A percentile compares a stretch with the other conserved stretches of the same genome.
phyloP scores from a whole-genome alignment of 2,329 filamentous ascomycete species.

The Sporothrix brunneoviolacea region DNA sequence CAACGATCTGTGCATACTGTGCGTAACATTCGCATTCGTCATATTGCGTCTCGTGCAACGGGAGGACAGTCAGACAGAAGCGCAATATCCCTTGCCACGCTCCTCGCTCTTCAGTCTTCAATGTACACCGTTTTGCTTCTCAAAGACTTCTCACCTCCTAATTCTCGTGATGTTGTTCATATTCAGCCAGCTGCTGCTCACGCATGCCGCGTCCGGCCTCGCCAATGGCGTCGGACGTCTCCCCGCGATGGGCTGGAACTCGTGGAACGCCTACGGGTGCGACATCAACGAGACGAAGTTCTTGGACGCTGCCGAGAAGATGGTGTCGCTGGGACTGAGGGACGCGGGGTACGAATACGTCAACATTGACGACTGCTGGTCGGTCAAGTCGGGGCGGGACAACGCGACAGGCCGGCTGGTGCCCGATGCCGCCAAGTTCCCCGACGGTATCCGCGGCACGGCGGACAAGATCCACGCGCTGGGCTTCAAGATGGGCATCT shows the following conservation, averaged over 20 bases:
- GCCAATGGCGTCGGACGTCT: conserved; percentile 21
- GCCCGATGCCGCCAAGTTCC: conserved; percentile 46
- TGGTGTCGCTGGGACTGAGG: conserved; percentile 43
- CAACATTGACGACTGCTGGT: conserved; percentile 59
- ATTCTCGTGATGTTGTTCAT: not conserved
- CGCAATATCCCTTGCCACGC: too few species aligned
- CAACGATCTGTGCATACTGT: too few species aligned
- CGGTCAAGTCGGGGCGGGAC: conserved; percentile 35
- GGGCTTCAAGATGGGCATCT: conserved; percentile 58
- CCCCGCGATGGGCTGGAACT: conserved; percentile 42
- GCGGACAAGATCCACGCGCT: conserved; percentile 48
- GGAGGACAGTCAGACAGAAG: too few species aligned
- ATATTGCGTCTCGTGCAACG: too few species aligned
- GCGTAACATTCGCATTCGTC: too few species aligned
- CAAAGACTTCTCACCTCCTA: too few species aligned
- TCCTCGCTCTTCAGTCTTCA: too few species aligned
- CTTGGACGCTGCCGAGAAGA: conserved; percentile 37
- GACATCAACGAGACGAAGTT: conserved; percentile 45
- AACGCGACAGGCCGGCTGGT: conserved; percentile 36
- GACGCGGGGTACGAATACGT: conserved; percentile 52
- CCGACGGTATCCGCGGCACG: conserved; percentile 48
- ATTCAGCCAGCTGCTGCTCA: not conserved
- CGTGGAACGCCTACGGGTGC: conserved; percentile 48
- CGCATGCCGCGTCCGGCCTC: not conserved
- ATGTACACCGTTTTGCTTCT: too few species aligned